Conservation (phyloP, 2,329 filamentous ascomycete genomes). For the Herpomyces periplanetae region DNA sequence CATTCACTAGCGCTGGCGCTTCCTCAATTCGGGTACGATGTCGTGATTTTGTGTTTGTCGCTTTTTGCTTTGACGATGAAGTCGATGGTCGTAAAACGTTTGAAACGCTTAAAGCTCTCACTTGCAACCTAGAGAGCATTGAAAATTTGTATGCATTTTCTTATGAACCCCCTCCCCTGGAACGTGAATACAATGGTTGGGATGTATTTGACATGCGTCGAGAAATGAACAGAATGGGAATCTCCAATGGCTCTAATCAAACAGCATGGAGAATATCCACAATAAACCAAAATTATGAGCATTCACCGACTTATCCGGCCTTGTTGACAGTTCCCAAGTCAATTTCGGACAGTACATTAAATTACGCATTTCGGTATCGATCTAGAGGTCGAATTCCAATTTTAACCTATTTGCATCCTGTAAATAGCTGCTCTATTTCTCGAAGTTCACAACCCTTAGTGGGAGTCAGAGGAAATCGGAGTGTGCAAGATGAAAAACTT, state of each 20-base stretch:
- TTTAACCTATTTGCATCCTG: constrained; percentile 66
- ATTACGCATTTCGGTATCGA: constrained; percentile 60
- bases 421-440: constrained; percentile 90
- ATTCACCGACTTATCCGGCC: constrained; percentile 68
- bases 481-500: constrained; percentile 76
- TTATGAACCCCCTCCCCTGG: constrained; percentile 31
- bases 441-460: constrained; percentile 68
- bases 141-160: constrained; percentile 71
- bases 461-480: constrained; percentile 50
- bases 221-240: constrained; percentile 57
- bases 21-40: constrained; percentile 54
- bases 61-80: constrained; percentile 46
- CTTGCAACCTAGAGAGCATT: constrained; percentile 40
- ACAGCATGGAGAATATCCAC: constrained; percentile 57
- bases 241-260: constrained; percentile 36
- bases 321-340: constrained; percentile 44
- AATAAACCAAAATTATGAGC: constrained; percentile 63
- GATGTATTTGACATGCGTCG: constrained; percentile 41
- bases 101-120: constrained; percentile 40
- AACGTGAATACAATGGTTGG: constrained; percentile 42
- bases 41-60: constrained; percentile 72
- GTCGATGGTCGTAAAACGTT: constrained; percentile 41
- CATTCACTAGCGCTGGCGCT: too few relatives aligned
- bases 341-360: constrained; percentile 87
- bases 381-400: constrained; percentile 60